Evolutionary conservation across 768 basidiomycete genomes (phyloP), one percentile per base, ranked within the genome.

Genomic region (Lactarius trivialis): DNA sequence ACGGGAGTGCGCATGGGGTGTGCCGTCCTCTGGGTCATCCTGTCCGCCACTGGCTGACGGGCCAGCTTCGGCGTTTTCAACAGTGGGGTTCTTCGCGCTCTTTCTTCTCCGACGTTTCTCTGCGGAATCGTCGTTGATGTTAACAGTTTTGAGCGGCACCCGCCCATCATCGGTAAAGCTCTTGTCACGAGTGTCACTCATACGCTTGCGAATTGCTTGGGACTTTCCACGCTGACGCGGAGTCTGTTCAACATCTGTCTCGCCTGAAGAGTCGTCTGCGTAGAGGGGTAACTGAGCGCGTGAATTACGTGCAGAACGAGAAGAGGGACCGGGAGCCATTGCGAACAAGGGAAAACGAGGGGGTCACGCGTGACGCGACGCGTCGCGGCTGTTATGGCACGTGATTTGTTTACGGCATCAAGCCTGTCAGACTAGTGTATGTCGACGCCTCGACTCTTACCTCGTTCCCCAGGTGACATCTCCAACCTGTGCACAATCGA

Each of bases 21-120:
- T 71, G n/a, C 77, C 79, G 21, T 77, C 75, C 45, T 79, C 81
- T 4, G 71, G 68, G 1, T 75, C 75, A 33, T 79, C 77, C 26
- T 68, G 69, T 60, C 69, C 70, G 17, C 74, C 77, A 51, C 80
- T 79, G 2, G 69, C 65, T 8, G 85, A 85, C 3, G 84, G 82
- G 2, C 85, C 86, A 4, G 80, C 80, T 55, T 85, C 76, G 7
- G 79, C 74, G 56, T 77, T 79, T 32, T 87, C 86, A n/a, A 60
- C 50, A 17, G 79, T 79, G 11, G 74, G 74, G 11, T 84, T 73
- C 73, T 86, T 91, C 26, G 81, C 84, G 70, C 88, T 92, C 78
- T 90, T 91, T 69, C 93, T 76, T 58, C 93, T 76, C 60, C 85
- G 79, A 54, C 92, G 82, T 72, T 92, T 93, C 77, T 95, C 93